Percentiles rank a stretch among this genome's conserved stretches.
Evolutionary conservation across 495 filamentous ascomycete genomes (phyloP).

Genomic region (Penicillium salamii): DNA sequence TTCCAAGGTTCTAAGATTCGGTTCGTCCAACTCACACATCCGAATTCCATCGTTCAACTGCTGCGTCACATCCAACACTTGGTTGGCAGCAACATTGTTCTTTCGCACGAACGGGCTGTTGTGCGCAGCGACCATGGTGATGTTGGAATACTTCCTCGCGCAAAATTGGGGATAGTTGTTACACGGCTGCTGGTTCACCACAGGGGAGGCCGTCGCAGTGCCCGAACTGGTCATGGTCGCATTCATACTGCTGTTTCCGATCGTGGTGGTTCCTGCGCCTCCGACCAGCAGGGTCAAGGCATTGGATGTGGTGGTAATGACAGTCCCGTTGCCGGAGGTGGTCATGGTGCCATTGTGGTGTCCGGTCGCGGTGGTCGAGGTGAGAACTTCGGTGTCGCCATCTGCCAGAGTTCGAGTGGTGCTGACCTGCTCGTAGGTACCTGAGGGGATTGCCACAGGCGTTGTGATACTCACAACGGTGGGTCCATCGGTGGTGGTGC

Average conservation of each 20-base stretch:
- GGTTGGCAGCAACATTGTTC: constrained; percentile 76
- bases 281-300: constrained; percentile 41
- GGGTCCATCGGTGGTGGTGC: constrained; percentile 9
- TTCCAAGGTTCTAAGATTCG: not conserved
- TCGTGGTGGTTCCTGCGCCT: constrained; percentile 26
- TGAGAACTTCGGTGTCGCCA: constrained; percentile 19
- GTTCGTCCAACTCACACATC: constrained; percentile 54
- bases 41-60: constrained; percentile 88
- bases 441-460: constrained; percentile 26
- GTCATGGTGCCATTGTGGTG: constrained; percentile 17
- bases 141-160: constrained; percentile 76
- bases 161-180: constrained; percentile 89
- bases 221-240: constrained; percentile 37
- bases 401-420: constrained; percentile 36
- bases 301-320: constrained; percentile 29
- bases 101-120: constrained; percentile 76
- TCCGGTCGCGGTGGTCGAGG: constrained; percentile 9
- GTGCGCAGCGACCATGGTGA: constrained; percentile 82
- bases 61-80: constrained; percentile 61
- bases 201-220: constrained; percentile 42
- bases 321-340: constrained; percentile 32
- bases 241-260: constrained; percentile 44
- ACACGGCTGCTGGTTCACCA: constrained; percentile 75
- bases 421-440: constrained; percentile 37
- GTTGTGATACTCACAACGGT: constrained; percentile 12